phyloP scores from a whole-genome alignment of 1,284 basidiomycete genomes.

The Ustilago trichophora region DNA sequence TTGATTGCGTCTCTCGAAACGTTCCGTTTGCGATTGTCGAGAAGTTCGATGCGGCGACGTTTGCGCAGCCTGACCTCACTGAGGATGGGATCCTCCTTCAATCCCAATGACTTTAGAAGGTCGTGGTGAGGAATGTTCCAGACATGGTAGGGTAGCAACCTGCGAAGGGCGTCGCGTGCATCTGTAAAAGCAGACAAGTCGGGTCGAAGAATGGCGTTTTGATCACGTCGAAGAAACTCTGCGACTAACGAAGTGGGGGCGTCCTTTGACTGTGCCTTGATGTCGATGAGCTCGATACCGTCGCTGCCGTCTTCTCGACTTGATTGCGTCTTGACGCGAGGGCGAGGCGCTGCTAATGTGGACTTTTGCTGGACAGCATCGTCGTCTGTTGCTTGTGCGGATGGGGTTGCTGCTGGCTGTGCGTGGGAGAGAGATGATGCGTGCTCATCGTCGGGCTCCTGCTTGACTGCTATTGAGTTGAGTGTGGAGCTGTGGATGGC shows the following conservation, averaged over 20 bases:
- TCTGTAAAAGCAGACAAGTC: constrained; percentile 54
- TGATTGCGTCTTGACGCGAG: not conserved
- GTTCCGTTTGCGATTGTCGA: not conserved
- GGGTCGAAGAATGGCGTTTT: constrained; percentile 49
- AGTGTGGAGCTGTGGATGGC: not conserved
- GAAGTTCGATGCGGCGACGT: constrained; percentile 21
- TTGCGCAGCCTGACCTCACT: constrained; percentile 29
- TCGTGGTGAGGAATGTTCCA: constrained; percentile 61
- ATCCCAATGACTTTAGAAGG: constrained; percentile 25
- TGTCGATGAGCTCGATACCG: not conserved
- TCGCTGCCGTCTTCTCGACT: not conserved
- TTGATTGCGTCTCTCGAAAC: not conserved
- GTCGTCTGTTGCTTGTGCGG: not conserved
- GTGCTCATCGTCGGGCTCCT: constrained; percentile 31
- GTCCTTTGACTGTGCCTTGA: not conserved
- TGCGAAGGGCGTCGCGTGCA: constrained; percentile 50
- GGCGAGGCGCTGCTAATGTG: not conserved
- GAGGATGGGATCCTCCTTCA: constrained; percentile 31
- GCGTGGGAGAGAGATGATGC: not conserved
- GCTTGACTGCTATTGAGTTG: constrained; percentile 26
- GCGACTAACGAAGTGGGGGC: constrained; percentile 11
- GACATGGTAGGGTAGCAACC: constrained; percentile 63
- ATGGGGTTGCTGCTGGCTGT: not conserved
- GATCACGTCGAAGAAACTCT: constrained; percentile 33
- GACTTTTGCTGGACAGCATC: not conserved